Base-by-base conservation (phyloP, 495 filamentous ascomycete species). In the Chaetomium tenue region DNA sequence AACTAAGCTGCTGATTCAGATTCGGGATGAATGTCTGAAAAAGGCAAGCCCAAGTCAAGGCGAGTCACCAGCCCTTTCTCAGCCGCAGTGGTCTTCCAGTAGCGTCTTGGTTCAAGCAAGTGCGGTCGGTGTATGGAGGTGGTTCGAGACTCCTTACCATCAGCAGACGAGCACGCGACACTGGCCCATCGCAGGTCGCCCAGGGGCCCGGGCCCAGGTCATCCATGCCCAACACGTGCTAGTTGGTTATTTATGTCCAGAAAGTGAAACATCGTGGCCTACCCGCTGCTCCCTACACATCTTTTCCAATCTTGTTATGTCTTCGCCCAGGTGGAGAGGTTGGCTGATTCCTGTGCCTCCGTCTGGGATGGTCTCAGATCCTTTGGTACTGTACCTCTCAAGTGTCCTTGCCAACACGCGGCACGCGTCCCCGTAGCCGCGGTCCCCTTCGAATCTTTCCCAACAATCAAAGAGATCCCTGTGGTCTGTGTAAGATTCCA, bases 161-260 rank as follows among this genome's bases (percentile, higher is more conserved):
- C 33, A 23, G 30, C 54, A 57, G 37, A 39, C n/a, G 54, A 25
- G 54, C 54, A 57, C 54, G 54, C 54, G 54, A 39, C 52, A 54
- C 33, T 33, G 9, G 54, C n/a, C 5, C 44, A 56, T 26, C 28
- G 13, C 50, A 26, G 50, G 50, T n/a, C 33, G 5, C n/a, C 52
- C 30, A 55, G 26, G 28, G 8, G 18, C 52, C 30, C 16, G 28
- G 54, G 33, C n/a, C 20, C 30, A 1, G 11, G 11, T 5, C 37
- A 42, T 44, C 55, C 55, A 26, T 58, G 55, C 55, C 53, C 55
- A 58, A 58, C 55, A 58, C 37, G 55, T 55, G 52, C 33, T 7
- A 37, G 33, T 37, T 37, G 28, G 33, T 37, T 37, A 37, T 37
- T 37, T 56, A 30, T 30, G 28, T 2, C 28, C 28, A 30, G 28